Evolutionary conservation across 306 rosid genomes (phyloP).

Genomic region (Oemleria cerasiformis): DNA sequence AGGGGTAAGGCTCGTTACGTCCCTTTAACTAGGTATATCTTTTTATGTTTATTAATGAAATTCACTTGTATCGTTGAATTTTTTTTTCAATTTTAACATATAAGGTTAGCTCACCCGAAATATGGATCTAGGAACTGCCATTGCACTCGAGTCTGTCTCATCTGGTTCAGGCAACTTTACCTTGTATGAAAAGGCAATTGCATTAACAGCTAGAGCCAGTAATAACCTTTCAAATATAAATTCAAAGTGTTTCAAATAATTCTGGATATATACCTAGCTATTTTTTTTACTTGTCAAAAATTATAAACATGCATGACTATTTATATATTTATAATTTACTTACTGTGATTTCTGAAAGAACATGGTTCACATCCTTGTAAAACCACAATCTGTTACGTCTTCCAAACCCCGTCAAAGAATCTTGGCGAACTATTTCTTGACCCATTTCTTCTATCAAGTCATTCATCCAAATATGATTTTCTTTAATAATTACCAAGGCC

Average conservation of each 20-base stretch:
- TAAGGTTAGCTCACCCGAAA: too few species aligned
- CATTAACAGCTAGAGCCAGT: not conserved
- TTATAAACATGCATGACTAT: too few species aligned
- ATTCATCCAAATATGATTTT: conserved; percentile 27
- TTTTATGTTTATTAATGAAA: too few species aligned
- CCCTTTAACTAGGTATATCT: too few species aligned
- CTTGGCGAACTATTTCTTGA: conserved; percentile 24
- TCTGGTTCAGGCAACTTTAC: not conserved
- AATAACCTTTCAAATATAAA: not conserved
- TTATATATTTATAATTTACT: too few species aligned
- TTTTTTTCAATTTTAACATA: too few species aligned
- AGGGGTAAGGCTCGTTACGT: too few species aligned
- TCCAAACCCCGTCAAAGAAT: conserved; percentile 14
- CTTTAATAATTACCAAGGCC: conserved; percentile 9
- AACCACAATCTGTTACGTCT: conserved; percentile 31
- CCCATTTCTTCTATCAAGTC: conserved; percentile 41
- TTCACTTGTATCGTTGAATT: too few species aligned
- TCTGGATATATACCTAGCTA: too few species aligned
- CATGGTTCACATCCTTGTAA: conserved; percentile 30
- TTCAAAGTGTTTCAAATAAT: not conserved
- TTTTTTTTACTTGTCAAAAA: too few species aligned
- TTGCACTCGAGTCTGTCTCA: not conserved
- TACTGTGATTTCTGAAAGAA: not conserved
- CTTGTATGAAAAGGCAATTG: not conserved
- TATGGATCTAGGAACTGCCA: too few species aligned